phyloP scores from a whole-genome alignment of 2,329 filamentous ascomycete species.

The Plectosphaerella sp. region DNA sequence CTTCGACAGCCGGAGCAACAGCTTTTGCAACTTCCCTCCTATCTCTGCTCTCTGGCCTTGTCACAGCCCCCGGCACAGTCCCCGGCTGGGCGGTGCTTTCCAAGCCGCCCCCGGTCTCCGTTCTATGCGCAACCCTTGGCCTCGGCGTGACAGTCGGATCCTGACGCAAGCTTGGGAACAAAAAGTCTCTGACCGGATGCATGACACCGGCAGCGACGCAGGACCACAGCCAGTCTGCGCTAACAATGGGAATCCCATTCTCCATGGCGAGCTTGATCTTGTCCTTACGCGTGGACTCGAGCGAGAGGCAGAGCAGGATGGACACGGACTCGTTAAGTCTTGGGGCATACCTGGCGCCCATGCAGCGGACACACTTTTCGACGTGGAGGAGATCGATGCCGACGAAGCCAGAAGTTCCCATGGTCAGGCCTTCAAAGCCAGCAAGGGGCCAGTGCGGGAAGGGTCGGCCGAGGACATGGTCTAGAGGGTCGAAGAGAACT shows the following conservation, averaged over 20 bases:
- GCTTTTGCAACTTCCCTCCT: too few relatives aligned
- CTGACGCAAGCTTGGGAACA: constrained; percentile 40
- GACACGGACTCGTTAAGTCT: constrained; percentile 67
- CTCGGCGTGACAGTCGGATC: neutral
- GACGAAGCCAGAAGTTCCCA: constrained; percentile 79
- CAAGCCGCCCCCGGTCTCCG: too few relatives aligned
- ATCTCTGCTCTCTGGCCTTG: too few relatives aligned
- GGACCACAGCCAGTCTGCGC: constrained; percentile 78
- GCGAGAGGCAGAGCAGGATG: constrained; percentile 67
- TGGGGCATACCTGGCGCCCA: constrained; percentile 80
- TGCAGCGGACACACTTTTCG: constrained; percentile 67
- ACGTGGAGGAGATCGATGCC: constrained; percentile 84
- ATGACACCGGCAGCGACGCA: constrained; percentile 59
- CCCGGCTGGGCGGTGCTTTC: too few relatives aligned
- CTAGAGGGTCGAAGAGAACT: constrained; percentile 61
- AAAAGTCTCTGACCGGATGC: constrained; percentile 38
- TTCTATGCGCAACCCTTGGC: constrained; percentile 1
- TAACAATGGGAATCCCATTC: constrained; percentile 77
- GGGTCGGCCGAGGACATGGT: constrained; percentile 72
- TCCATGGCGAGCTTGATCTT: constrained; percentile 75
- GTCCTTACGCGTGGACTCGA: constrained; percentile 56
- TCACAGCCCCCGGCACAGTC: too few relatives aligned
- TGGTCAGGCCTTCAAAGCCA: constrained; percentile 64
- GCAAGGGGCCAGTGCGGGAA: constrained; percentile 66
- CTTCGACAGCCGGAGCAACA: too few relatives aligned